Evolutionary conservation across 805 yeast genomes (phyloP).

Genomic region (Metschnikowia similis): DNA sequence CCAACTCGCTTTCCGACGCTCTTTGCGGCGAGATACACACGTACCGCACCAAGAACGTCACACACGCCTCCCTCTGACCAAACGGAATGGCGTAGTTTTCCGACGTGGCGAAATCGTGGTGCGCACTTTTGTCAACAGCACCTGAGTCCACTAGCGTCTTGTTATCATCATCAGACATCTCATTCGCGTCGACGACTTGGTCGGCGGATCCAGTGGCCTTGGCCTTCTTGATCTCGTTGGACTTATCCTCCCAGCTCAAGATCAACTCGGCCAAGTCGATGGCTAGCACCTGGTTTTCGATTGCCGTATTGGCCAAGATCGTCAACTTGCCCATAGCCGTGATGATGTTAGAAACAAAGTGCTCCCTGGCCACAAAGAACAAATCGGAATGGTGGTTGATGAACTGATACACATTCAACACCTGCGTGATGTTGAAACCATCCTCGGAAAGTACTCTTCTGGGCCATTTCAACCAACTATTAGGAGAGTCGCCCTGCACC

Average conservation of each 20-base stretch:
- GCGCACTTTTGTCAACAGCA: background rate
- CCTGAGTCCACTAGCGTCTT: constrained; percentile 3
- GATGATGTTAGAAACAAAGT: constrained; percentile 82
- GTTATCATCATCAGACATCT: constrained; percentile 1
- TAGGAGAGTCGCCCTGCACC: constrained; percentile 48
- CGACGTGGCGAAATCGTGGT: constrained; percentile 42
- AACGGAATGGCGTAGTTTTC: constrained; percentile 61
- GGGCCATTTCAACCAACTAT: constrained; percentile 90
- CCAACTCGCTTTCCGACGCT: constrained; percentile 78
- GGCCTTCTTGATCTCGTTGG: constrained; percentile 22
- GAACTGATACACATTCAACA: constrained; percentile 81
- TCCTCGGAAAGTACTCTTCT: constrained; percentile 88
- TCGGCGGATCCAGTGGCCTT: background rate
- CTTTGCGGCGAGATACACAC: constrained; percentile 83
- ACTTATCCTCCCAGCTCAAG: constrained; percentile 74
- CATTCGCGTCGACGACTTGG: background rate
- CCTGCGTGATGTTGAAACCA: constrained; percentile 81
- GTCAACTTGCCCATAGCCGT: constrained; percentile 90
- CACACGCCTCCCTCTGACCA: constrained; percentile 81
- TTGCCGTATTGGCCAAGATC: constrained; percentile 66
- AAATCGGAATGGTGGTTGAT: constrained; percentile 80
- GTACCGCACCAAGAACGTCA: constrained; percentile 81
- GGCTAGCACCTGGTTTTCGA: constrained; percentile 80
- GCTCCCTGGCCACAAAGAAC: constrained; percentile 82
- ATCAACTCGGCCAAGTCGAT: constrained; percentile 86